Base-by-base conservation (phyloP, 75 land plant genomes). In the Ceratopteris richardii region DNA sequence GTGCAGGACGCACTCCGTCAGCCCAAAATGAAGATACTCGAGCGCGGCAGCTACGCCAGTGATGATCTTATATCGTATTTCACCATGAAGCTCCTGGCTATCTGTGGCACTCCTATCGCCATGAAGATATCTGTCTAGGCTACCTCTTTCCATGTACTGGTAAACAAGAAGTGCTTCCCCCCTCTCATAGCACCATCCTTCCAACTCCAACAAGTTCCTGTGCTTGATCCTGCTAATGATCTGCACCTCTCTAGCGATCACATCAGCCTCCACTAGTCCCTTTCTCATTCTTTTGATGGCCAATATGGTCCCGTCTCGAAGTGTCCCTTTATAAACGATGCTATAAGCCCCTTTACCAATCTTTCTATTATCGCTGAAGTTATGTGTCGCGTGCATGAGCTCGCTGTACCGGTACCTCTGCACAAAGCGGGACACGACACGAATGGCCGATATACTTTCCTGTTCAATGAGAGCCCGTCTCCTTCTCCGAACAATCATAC, bases 291-390 rank as follows among this genome's bases (percentile, higher is more conserved):
- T 41, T 0, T 37, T 21, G 1, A 31, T 1, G 10, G 20, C 51
- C 0, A 31, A 21, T 44, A 27, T 0, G n/a, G 26, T 10, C 29
- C 33, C 16, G 28, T 24, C 67, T 12, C 66, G 60, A 25, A 87
- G 64, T 40, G 68, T 80, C 0, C 90, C 86, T 39, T 75, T 74
- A 54, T 74, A 87, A 51, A 87, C 90, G 53, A 69, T 52, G 29
- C 90, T 85, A 68, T 77, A 87, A 6, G 83, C 83, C 26, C 90
- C 90, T 58, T 80, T 81, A 26, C 83, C 90, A 11, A 87, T 66
- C 67, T 63, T 44, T 40, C 14, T 9, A 9, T 40, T 40, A 9
- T 40, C 42, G 14, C 14, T 14, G 14, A 40, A 40, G 14, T 14
- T 14, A 9, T 40, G 42, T 14, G 42, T 14, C 12, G 42, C 42